These are phyloP conservation scores for Apiospora marii DNA, from an alignment of 2,329 filamentous ascomycete genomes.

Conservation along the genomic window DNA sequence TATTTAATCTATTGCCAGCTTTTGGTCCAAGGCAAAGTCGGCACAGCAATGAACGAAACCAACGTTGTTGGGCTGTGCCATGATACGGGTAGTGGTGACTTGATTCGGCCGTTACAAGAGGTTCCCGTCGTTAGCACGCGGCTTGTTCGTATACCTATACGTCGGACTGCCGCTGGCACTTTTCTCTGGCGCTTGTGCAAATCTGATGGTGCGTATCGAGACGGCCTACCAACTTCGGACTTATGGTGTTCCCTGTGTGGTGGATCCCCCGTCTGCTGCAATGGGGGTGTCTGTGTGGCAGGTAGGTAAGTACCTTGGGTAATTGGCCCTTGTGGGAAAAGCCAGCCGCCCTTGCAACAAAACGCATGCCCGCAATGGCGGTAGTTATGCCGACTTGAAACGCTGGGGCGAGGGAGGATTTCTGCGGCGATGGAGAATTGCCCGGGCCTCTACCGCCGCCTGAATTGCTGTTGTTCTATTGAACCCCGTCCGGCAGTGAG, in stretches of 20 bases:
- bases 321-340: not conserved
- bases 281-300: not conserved
- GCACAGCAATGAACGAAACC: too few species aligned
- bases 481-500: not conserved
- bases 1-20: too few species aligned
- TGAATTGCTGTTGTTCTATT: not conserved
- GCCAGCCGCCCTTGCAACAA: not conserved
- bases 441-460: not conserved
- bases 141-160: not conserved
- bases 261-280: not conserved
- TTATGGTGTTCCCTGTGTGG: not conserved
- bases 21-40: too few species aligned
- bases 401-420: too few species aligned
- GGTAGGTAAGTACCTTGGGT: too few species aligned
- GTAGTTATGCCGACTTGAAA: not conserved
- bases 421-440: not conserved
- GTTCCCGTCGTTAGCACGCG: not conserved
- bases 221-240: not conserved
- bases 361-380: not conserved
- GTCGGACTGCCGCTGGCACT: not conserved
- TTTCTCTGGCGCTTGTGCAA: not conserved
- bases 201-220: not conserved
- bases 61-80: not conserved
- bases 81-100: not conserved
- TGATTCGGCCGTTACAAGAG: not conserved